Conservation (phyloP, 2,329 filamentous ascomycete species). For the Saccharata proteae region DNA sequence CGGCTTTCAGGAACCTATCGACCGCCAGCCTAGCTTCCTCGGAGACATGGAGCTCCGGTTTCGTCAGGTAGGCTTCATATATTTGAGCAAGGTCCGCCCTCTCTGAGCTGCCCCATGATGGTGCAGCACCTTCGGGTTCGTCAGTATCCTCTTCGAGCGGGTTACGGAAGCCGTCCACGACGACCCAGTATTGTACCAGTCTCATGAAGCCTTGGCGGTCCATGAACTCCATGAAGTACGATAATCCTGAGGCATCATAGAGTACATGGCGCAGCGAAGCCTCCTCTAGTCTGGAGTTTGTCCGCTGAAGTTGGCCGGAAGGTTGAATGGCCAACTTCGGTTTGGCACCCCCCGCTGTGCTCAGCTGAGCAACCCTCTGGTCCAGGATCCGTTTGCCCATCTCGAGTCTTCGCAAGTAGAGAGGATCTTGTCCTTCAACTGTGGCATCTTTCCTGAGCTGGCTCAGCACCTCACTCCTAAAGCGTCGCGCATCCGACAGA, state of each 20-base stretch:
- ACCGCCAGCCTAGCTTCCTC: constrained; percentile 58
- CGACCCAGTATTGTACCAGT: constrained; percentile 94
- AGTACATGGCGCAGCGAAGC: constrained; percentile 75
- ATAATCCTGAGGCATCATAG: constrained; percentile 77
- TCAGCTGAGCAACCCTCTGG: constrained; percentile 73
- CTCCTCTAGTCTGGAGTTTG: constrained; percentile 58
- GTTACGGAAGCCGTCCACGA: constrained; percentile 91
- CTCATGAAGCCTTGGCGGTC: constrained; percentile 78
- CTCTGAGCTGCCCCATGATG: constrained; percentile 70
- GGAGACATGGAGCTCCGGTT: constrained; percentile 67
- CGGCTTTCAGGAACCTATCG: constrained; percentile 65
- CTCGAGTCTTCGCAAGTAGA: constrained; percentile 80
- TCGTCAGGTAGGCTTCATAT: constrained; percentile 75
- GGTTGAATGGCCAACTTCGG: constrained; percentile 28
- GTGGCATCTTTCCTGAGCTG: constrained; percentile 78
- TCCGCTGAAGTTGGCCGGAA: constrained; percentile 22
- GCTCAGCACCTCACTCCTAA: constrained; percentile 83
- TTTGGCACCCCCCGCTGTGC: constrained; percentile 47
- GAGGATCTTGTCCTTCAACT: constrained; percentile 66
- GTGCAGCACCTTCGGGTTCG: constrained; percentile 49
- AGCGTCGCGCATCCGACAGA: constrained; percentile 80
- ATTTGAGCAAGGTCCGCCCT: constrained; percentile 83
- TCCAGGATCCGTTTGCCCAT: constrained; percentile 85
- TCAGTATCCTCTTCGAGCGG: constrained; percentile 78
- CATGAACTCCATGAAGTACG: constrained; percentile 99